Base-by-base conservation (phyloP, 2,329 filamentous ascomycete genomes). In the Mariannaea elegans region DNA sequence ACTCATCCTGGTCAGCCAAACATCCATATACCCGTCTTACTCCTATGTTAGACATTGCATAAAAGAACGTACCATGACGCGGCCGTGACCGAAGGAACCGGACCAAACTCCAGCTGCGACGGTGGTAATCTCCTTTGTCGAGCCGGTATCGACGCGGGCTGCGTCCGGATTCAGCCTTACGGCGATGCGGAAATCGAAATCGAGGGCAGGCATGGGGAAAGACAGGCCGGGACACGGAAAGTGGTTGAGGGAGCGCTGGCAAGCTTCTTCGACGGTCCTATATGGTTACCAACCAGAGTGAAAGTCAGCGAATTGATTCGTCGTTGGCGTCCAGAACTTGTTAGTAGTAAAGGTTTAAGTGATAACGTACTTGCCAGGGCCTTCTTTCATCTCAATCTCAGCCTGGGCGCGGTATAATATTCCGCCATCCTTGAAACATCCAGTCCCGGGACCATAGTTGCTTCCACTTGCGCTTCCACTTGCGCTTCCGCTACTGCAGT, bases 171-270 rank as follows among this genome's bases (percentile, higher is more conserved):
- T 78, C 24, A 83, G 72, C 16, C 72, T 73, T 13, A 83, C 81
- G 38, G 79, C 78, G 69, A 84, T 79, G 55, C 81, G 80, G 64
- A 84, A 83, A 66, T 84, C 81, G 44, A 83, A 81, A 49, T 76
- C 77, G 48, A 83, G 75, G 34, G 74, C 76, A 5, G 81, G 81
- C 66, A 78, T 76, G 13, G 82, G 81, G 49, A 84, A 77, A 4
- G 74, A 74, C 31, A 82, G 63, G 38, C 73, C 69, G 16, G 81
- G 77, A 62, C 78, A 76, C n/a, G 78, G 77, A 34, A 78, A 78
- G 51, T 78, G 76, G 45, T 75, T 71, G 16, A 78, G 69, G 9
- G 76, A 72, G 39, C 76, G 75, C 59, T 76, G 74, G 59, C 73
- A 76, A 14, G 74, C 69, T 50, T 78, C 76, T 60, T 78, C 76